Evolutionary conservation across 306 rosid genomes (phyloP).

Genomic region (Alnus glutinosa): DNA sequence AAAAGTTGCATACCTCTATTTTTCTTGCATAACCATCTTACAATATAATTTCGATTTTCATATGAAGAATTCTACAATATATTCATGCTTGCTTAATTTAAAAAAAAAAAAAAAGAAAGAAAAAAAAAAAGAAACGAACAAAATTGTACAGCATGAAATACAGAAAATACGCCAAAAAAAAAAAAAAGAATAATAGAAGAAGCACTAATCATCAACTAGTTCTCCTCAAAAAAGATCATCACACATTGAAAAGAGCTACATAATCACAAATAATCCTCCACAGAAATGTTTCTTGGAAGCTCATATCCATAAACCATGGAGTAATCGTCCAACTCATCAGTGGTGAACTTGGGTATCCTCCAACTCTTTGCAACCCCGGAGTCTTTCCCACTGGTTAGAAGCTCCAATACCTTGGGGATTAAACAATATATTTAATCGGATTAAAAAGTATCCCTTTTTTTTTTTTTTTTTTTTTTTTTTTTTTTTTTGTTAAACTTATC

Average conservation of each 20-base stretch:
- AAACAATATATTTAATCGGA: not conserved
- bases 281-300: constrained; percentile 54
- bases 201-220: constrained; percentile 15
- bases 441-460: not conserved
- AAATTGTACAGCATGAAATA: no score
- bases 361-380: constrained; percentile 56
- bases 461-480: no score
- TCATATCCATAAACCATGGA: constrained; percentile 82
- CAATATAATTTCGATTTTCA: no score
- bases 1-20: no score
- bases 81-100: no score
- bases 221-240: constrained; percentile 10
- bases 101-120: no score
- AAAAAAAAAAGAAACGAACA: no score
- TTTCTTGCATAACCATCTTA: no score
- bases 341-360: constrained; percentile 74
- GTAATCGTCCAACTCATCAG: constrained; percentile 84
- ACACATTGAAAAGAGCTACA: not conserved
- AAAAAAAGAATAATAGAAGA: not conserved
- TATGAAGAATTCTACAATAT: no score
- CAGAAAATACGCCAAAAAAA: no score
- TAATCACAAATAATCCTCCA: constrained; percentile 60
- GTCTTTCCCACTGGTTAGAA: constrained; percentile 58
- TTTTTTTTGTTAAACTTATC: no score
- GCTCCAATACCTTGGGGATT: constrained; percentile 57